Evolutionary conservation across 306 rosid species (phyloP).

Genomic region (Sphenostylis stenocarpa): DNA sequence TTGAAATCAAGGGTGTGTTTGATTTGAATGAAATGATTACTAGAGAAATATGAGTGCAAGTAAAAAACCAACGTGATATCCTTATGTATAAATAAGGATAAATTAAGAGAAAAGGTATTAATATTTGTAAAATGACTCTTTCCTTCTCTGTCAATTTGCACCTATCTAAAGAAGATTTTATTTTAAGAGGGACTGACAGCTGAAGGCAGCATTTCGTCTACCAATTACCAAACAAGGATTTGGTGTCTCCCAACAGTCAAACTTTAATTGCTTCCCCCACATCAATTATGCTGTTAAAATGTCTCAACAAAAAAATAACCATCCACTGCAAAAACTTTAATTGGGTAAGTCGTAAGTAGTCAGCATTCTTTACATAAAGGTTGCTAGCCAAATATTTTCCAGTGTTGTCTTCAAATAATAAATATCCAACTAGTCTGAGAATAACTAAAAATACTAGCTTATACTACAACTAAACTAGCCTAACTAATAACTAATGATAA

Average conservation of each 20-base stretch:
- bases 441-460: constrained; percentile 23
- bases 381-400: constrained; percentile 41
- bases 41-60: too few relatives aligned
- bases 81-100: too few relatives aligned
- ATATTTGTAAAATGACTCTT: too few relatives aligned
- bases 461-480: constrained; percentile 45
- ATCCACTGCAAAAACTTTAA: not conserved
- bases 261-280: not conserved
- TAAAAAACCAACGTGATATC: too few relatives aligned
- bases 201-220: too few relatives aligned
- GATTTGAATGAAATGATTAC: too few relatives aligned
- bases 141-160: too few relatives aligned
- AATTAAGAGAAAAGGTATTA: too few relatives aligned
- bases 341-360: not conserved
- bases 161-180: too few relatives aligned
- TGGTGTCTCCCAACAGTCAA: not conserved
- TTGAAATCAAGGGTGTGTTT: too few relatives aligned
- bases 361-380: constrained; percentile 33
- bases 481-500: constrained; percentile 21
- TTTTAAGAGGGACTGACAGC: too few relatives aligned
- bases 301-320: not conserved
- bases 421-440: constrained; percentile 42
- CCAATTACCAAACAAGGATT: not conserved
- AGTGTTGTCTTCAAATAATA: constrained; percentile 38
- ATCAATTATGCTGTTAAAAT: not conserved